These are phyloP conservation scores for Hypoxylon intermedium DNA, from an alignment of 495 filamentous ascomycete genomes.

Conservation along the genomic window DNA sequence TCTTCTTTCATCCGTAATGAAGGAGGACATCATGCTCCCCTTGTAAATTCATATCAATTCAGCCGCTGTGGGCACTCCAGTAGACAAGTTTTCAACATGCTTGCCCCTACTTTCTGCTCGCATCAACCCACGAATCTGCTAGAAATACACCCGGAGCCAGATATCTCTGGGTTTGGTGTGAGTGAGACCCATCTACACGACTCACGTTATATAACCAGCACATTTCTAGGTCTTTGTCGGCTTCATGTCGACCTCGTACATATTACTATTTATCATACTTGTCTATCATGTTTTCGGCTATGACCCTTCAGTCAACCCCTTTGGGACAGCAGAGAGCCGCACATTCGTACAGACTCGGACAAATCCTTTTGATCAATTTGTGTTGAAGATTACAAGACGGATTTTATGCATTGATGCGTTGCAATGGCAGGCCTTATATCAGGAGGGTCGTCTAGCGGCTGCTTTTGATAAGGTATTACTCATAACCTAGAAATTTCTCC, in stretches of 20 bases:
- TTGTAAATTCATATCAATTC: no score
- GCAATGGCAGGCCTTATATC: conserved; percentile 4
- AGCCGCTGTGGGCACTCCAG: no score
- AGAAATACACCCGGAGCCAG: neutral
- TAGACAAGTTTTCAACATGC: no score
- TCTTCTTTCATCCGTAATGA: no score
- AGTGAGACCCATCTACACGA: neutral
- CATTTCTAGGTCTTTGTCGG: conserved; percentile 4
- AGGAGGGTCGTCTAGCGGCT: conserved; percentile 1
- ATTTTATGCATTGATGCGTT: conserved; percentile 5
- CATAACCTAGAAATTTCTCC: neutral
- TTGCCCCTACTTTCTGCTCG: neutral
- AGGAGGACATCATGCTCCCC: no score
- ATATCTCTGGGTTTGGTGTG: conserved; percentile 12
- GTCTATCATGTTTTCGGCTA: conserved; percentile 9
- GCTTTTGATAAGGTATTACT: conserved; percentile 3
- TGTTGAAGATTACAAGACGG: neutral
- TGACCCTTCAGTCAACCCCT: conserved; percentile 5
- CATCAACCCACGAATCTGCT: conserved; percentile 1
- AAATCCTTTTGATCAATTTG: conserved; percentile 7
- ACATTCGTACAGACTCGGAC: neutral
- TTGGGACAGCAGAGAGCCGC: neutral
- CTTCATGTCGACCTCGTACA: conserved; percentile 6
- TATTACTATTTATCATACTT: neutral
- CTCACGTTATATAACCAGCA: neutral